Conservation (phyloP, 208 protist genomes). For the Wallacemonas collosoma region DNA sequence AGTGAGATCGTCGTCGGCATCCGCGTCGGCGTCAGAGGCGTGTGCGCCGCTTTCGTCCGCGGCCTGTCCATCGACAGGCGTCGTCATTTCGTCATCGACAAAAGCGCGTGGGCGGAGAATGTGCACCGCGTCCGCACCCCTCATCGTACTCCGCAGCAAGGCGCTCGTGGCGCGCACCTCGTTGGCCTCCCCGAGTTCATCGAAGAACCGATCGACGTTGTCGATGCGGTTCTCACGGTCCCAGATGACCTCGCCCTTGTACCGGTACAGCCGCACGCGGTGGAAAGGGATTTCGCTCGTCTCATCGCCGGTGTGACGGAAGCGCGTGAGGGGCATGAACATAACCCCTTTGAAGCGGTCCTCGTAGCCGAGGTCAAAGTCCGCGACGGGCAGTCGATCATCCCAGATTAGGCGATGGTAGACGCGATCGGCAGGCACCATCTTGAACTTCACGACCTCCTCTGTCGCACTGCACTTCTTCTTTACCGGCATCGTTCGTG, state of each 20-base stretch:
- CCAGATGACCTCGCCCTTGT: slow-evolving; percentile 22
- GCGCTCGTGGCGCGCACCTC: neutral
- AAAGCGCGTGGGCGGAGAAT: slow-evolving; percentile 5
- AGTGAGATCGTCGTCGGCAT: neutral
- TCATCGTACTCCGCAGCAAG: slow-evolving; percentile 14
- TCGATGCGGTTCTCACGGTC: slow-evolving; percentile 20
- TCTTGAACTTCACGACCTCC: slow-evolving; percentile 3
- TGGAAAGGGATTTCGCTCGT: slow-evolving; percentile 23
- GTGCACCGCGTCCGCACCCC: neutral
- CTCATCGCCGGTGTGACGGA: slow-evolving; percentile 20
- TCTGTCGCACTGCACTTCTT: neutral
- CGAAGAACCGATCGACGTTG: slow-evolving; percentile 14
- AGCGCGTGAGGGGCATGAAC: slow-evolving; percentile 19
- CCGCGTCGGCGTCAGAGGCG: slow-evolving; percentile 6
- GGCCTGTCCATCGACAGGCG: too few relatives aligned
- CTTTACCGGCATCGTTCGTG: neutral
- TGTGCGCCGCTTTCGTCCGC: neutral
- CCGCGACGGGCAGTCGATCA: slow-evolving; percentile 9
- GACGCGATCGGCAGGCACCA: slow-evolving; percentile 17
- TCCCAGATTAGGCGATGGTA: slow-evolving; percentile 22
- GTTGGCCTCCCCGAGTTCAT: neutral
- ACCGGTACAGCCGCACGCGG: slow-evolving; percentile 19
- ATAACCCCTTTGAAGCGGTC: slow-evolving; percentile 22
- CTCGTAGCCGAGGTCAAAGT: slow-evolving; percentile 26
- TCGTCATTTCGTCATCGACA: neutral